Base-by-base conservation (phyloP, 176 grass and related monocot species). In the Oryza nivara region DNA sequence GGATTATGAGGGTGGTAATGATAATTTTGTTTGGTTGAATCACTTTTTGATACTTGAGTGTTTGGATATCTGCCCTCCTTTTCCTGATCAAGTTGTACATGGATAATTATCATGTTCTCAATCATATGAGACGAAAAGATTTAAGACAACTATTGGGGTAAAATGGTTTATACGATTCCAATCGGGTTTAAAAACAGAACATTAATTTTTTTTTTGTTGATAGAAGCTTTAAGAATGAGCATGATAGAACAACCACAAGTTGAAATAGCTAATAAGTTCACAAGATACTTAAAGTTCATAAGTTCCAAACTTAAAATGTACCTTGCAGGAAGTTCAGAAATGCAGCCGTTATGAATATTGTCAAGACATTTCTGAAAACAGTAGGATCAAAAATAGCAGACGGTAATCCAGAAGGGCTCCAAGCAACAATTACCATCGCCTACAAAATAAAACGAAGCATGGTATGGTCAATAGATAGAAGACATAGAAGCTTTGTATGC, bases 401-500 rank as follows among this genome's bases (percentile, higher is more conserved):
- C 72, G 90, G 66, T 43, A 85, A 73, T 36, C 92, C 91, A 63
- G 83, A 84, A 69, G 87, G 77, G 80, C 92, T 98, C 92, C 96
- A 99, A n/a, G 93, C 96, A 91, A 99, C 82, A 88, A 96, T 96
- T 83, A 96, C 68, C 96, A 99, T 99, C 12, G 96, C 93, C 96
- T 99, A 79, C 2, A 92, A 89, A 13, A 75, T 44, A 44, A 68
- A 80, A 83, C 0, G 77, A 92, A 73, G 17, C 5, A 83, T 79
- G 54, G 74, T 77, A 61, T 61, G 66, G 12, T 7, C 51, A 71
- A 68, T 68, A 89, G 63, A 26, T 20, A 77, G 28, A 70, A 70
- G 72, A 30, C 45, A 70, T 80, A 83, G 10, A 11, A 88, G 75
- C 17, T 32, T 77, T 76, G 9, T 64, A 40, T 73, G 56, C 48